Conservation (phyloP, 208 protist species). For the Trypanosoma mega region DNA sequence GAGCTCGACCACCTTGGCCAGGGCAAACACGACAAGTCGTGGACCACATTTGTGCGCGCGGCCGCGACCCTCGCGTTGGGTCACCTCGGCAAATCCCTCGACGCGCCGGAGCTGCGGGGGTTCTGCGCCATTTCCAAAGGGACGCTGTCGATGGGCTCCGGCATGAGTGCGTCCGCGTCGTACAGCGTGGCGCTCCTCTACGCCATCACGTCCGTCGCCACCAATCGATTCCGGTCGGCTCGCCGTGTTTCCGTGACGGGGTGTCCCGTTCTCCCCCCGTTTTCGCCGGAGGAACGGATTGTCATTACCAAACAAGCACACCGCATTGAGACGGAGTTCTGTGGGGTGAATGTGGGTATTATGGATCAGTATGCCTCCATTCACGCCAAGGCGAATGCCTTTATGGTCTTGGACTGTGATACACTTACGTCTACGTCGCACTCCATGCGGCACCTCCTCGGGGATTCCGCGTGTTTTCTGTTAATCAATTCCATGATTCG, state of each 20-base stretch:
- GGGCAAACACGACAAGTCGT: constrained; percentile 42
- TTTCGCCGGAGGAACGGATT: constrained; percentile 40
- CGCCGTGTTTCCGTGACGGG: constrained; percentile 1
- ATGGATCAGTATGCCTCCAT: constrained; percentile 87
- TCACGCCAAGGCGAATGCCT: constrained; percentile 57
- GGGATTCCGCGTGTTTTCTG: constrained; percentile 52
- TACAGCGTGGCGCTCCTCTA: constrained; percentile 51
- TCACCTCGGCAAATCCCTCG: constrained; percentile 36
- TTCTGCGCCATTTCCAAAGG: constrained; percentile 55
- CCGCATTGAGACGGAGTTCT: constrained; percentile 67
- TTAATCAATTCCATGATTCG: constrained; percentile 67
- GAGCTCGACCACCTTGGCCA: constrained; percentile 34
- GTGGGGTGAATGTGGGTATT: constrained; percentile 82
- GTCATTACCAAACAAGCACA: constrained; percentile 56
- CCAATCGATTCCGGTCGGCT: constrained; percentile 23
- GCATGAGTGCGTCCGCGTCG: constrained; percentile 75
- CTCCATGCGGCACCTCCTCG: constrained; percentile 44
- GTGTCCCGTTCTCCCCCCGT: constrained; percentile 32
- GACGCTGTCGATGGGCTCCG: constrained; percentile 66
- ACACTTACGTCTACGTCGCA: constrained; percentile 50
- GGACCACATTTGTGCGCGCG: constrained; percentile 44
- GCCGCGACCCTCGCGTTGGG: constrained; percentile 40
- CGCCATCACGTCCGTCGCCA: constrained; percentile 34
- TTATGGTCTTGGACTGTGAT: constrained; percentile 79
- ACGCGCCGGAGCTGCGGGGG: constrained; percentile 40